phyloP scores from a whole-genome alignment of 495 filamentous ascomycete genomes.

The Neurospora intermedia region DNA sequence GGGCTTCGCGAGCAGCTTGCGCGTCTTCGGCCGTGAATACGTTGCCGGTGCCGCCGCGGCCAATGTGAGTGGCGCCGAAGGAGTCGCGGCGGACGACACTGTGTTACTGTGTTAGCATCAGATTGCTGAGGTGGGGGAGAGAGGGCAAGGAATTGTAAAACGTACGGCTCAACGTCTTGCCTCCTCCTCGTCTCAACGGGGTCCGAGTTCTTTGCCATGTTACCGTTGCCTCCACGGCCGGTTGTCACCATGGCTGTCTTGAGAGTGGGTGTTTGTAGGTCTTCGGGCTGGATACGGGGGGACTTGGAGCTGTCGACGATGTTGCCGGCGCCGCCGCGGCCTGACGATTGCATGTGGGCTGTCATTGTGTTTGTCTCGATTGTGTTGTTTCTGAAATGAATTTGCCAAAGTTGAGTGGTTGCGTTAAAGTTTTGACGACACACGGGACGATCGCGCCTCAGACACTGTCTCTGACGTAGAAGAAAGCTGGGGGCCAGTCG shows the following conservation, averaged over 20 bases:
- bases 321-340: slow-evolving; percentile 59
- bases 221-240: slow-evolving; percentile 52
- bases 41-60: slow-evolving; percentile 49
- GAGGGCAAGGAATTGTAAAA: neutral
- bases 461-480: neutral
- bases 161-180: slow-evolving; percentile 66
- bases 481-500: neutral
- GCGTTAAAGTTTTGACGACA: neutral
- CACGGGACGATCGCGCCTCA: neutral
- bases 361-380: slow-evolving; percentile 17
- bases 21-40: slow-evolving; percentile 34
- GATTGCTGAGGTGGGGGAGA: slow-evolving; percentile 5
- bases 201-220: slow-evolving; percentile 62
- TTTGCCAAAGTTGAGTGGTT: neutral
- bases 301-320: slow-evolving; percentile 49
- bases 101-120: neutral
- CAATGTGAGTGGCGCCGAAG: slow-evolving; percentile 32
- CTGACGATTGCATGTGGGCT: slow-evolving; percentile 30
- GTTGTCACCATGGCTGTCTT: slow-evolving; percentile 78
- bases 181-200: slow-evolving; percentile 59
- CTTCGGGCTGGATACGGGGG: slow-evolving; percentile 37
- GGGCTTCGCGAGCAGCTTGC: slow-evolving; percentile 24
- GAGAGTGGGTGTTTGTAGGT: slow-evolving; percentile 72
- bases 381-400: neutral
- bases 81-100: slow-evolving; percentile 31